A percentile compares a stretch with the other conserved stretches of the same genome.
Conservation (phyloP, 2,329 filamentous ascomycete species). For the Leptographium radiaticola region DNA sequence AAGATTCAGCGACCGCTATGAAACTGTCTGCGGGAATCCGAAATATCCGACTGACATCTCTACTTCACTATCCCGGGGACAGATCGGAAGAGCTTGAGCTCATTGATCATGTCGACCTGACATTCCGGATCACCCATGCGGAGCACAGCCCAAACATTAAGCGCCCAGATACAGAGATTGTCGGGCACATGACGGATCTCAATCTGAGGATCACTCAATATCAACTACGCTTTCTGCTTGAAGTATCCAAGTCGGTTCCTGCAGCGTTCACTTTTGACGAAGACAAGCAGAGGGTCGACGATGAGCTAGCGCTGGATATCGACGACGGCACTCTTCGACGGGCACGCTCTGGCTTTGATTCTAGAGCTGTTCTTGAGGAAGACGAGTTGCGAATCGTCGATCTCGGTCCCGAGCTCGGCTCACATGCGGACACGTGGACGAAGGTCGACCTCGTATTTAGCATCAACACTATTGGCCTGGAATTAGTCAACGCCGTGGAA, state of each 20-base stretch:
- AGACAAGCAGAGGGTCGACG: conserved; percentile 56
- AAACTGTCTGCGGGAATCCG: conserved; percentile 83
- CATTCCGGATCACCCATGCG: conserved; percentile 82
- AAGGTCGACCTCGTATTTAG: conserved; percentile 88
- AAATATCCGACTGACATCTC: conserved; percentile 81
- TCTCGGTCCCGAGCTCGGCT: conserved; percentile 57
- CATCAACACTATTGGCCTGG: conserved; percentile 74
- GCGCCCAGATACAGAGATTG: conserved; percentile 81
- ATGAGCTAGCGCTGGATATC: conserved; percentile 58
- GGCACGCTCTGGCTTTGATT: conserved; percentile 27
- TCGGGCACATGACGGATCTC: conserved; percentile 84
- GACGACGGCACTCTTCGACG: conserved; percentile 40
- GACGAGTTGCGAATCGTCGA: conserved; percentile 33
- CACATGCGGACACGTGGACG: conserved; percentile 65
- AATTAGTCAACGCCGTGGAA: conserved; percentile 67
- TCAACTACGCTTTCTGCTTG: conserved; percentile 79
- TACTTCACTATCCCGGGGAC: conserved; percentile 65
- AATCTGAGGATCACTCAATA: conserved; percentile 82
- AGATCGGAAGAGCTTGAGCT: conserved; percentile 79
- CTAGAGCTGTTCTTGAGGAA: neutral
- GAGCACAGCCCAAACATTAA: conserved; percentile 69
- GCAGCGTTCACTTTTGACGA: conserved; percentile 58
- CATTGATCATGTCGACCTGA: conserved; percentile 92
- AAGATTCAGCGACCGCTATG: conserved; percentile 65
- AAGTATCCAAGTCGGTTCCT: conserved; percentile 77